Base-by-base conservation (phyloP, 2,329 filamentous ascomycete species). In the Podosphaera fusca region DNA sequence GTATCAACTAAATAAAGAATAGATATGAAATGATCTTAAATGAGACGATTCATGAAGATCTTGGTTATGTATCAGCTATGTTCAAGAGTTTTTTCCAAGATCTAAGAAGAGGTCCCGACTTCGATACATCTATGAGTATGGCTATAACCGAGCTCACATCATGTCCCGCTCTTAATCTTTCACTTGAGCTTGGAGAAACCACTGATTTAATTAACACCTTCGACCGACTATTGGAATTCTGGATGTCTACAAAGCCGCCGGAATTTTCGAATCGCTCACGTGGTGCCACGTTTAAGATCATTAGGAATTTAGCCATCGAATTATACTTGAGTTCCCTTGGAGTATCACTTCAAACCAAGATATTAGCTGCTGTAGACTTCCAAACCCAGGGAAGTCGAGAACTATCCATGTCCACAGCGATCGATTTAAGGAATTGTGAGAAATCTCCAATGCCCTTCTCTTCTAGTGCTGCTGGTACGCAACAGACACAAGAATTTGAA, bases 301-400 rank as follows among this genome's bases (percentile, higher is more conserved):
- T 67, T 7, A 62, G 64, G 8, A 61, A 61, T 38, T 59, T 67
- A 1, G 62, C 66, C 14, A 60, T 64, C 29, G 65, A 67, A n/a
- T 52, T 68, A 30, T 64, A 59, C 47, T 58, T 68, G 7, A 64
- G 62, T 54, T 68, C 65, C 2, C 53, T 65, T 31, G 61, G 59
- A 33, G 56, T 67, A 12, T 67, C 64, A 42, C 50, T 67, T 7
- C 40, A 55, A 40, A 51, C 38, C 3, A 55, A 55, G 46, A 36
- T 5, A 35, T 3, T 33, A 56, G 12, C 6, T 34, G 9, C 36
- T 31, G 10, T 14, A 14, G 29, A 29, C 14, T 29, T n/a, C 4
- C 50, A 36, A n/a, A 9, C 29, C 1, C n/a, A 9, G 4, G 50
- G 36, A 36, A 8, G 5, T 35, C 50, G n/a, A 53, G 10, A n/a